These are phyloP conservation scores for Xylariaceae sp. DNA, from an alignment of 2,329 filamentous ascomycete species.

Conservation along the genomic window DNA sequence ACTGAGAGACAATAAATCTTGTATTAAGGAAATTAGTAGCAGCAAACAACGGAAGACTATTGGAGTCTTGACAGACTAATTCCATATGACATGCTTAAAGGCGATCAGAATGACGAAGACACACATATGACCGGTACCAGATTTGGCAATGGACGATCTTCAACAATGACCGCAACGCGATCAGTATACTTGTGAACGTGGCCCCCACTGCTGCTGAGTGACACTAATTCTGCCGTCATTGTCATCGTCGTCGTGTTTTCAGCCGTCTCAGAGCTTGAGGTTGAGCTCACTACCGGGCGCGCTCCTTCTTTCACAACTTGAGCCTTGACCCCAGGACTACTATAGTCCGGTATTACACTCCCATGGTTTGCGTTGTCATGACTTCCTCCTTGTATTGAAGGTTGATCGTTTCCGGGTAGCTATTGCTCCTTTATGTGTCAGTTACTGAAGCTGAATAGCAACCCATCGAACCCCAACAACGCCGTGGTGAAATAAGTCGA, in stretches of 20 bases:
- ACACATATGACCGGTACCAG: slow-evolving; percentile 34
- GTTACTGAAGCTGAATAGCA: no score
- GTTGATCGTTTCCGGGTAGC: no score
- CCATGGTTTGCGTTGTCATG: no score
- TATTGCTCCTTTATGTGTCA: no score
- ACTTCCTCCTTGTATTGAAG: no score
- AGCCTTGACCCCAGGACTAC: no score
- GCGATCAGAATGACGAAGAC: background rate
- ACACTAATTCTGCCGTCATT: background rate
- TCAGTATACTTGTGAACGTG: slow-evolving; percentile 14
- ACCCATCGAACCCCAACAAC: no score
- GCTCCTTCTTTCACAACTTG: no score
- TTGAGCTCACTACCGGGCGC: no score
- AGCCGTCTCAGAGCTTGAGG: background rate
- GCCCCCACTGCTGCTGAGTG: background rate
- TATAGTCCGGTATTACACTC: no score
- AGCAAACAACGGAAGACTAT: no score
- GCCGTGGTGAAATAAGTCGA: no score
- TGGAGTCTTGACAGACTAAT: background rate
- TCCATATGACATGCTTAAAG: background rate
- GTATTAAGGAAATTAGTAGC: background rate
- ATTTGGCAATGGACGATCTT: slow-evolving; percentile 32
- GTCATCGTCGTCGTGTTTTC: background rate
- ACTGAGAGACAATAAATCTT: background rate
- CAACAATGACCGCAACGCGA: slow-evolving; percentile 35